Conservation (phyloP, 2,329 filamentous ascomycete genomes). For the Penicillium verrucosum region DNA sequence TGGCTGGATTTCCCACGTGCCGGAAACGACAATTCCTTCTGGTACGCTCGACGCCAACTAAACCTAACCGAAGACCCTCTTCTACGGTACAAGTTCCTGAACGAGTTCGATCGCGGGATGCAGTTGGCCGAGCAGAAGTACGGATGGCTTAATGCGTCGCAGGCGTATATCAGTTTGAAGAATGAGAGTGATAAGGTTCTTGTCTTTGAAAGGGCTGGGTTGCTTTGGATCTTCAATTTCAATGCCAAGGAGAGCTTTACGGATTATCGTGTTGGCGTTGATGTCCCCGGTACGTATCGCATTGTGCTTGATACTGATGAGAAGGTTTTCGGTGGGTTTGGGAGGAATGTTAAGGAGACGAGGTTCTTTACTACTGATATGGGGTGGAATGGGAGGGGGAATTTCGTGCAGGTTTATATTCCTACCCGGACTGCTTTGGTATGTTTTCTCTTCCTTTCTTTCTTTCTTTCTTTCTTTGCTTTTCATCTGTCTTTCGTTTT, state of each 20-base stretch:
- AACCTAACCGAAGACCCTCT: conserved; percentile 85
- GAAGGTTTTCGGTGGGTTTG: conserved; percentile 73
- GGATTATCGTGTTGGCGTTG: conserved; percentile 89
- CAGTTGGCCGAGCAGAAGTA: conserved; percentile 83
- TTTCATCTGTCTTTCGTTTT: not conserved
- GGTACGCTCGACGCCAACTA: conserved; percentile 88
- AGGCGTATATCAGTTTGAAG: conserved; percentile 92
- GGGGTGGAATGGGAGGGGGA: conserved; percentile 83
- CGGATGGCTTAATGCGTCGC: conserved; percentile 80
- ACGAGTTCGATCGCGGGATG: conserved; percentile 92
- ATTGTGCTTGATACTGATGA: conserved; percentile 81
- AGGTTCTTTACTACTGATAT: conserved; percentile 90
- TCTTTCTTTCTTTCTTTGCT: not conserved
- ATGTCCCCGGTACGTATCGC: conserved; percentile 78
- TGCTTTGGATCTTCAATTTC: conserved; percentile 97
- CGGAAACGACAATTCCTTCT: conserved; percentile 89
- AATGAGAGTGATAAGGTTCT: conserved; percentile 91
- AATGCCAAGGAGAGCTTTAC: conserved; percentile 78
- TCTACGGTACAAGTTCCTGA: conserved; percentile 85
- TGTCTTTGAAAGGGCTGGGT: conserved; percentile 86
- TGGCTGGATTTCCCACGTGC: conserved; percentile 98
- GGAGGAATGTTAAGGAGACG: conserved; percentile 72
- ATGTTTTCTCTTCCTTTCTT: conserved; percentile 38
- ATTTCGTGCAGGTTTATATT: conserved; percentile 90
- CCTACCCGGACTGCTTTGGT: conserved; percentile 81